Conservation (phyloP, 2,329 filamentous ascomycete species). For the Fusarium nygamai region DNA sequence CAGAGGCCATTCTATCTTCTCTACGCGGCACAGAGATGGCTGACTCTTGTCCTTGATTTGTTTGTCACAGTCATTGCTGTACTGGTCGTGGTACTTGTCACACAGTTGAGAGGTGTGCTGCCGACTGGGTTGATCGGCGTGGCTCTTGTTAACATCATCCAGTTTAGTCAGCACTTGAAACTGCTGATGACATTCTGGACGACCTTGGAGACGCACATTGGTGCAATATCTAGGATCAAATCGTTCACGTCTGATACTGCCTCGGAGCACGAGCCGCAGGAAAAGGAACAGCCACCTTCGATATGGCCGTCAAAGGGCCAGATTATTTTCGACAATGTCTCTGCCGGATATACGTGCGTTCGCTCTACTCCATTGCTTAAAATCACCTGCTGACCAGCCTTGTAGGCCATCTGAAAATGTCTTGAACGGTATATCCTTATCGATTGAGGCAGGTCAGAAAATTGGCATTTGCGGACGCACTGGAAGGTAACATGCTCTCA, state of each 20-base stretch:
- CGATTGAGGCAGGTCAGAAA: constrained; percentile 27
- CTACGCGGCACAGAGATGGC: constrained; percentile 43
- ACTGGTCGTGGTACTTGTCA: constrained; percentile 29
- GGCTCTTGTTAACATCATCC: constrained; percentile 43
- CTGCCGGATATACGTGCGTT: constrained; percentile 23
- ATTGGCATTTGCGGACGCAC: constrained; percentile 34
- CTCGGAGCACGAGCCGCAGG: constrained; percentile 24
- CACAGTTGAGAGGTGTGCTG: constrained; percentile 21
- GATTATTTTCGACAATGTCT: constrained; percentile 75
- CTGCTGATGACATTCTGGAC: constrained; percentile 47
- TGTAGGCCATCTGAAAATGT: constrained; percentile 3
- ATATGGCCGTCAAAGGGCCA: constrained; percentile 87
- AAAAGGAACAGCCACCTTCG: constrained; percentile 59
- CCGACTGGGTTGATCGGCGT: constrained; percentile 35
- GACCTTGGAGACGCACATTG: constrained; percentile 42
- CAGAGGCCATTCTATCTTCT: constrained; percentile 59
- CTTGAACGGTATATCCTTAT: constrained; percentile 10
- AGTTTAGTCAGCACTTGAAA: constrained; percentile 44
- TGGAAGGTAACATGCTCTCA: constrained; percentile 9
- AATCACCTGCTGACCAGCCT: neutral
- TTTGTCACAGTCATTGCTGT: constrained; percentile 34
- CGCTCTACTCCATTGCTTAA: accelerated
- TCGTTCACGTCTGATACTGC: constrained; percentile 25
- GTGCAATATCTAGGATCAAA: constrained; percentile 41
- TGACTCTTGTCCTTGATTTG: constrained; percentile 39